These are phyloP conservation scores for Urochloa ruziziensis DNA, from an alignment of 176 grass and related monocot genomes.

Conservation along the genomic window DNA sequence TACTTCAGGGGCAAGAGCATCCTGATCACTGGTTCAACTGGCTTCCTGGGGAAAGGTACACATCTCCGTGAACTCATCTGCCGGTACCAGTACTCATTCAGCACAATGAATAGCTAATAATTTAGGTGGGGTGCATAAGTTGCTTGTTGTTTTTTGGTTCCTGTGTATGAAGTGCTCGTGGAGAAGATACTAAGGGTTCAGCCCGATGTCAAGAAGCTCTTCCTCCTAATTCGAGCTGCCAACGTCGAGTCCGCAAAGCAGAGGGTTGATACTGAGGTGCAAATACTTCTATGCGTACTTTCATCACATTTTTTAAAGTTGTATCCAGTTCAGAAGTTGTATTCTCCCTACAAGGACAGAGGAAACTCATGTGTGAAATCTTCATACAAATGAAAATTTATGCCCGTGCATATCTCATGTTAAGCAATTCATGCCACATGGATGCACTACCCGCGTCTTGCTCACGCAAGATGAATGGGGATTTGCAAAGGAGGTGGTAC, in stretches of 20 bases:
- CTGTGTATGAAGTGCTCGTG: constrained; percentile 2
- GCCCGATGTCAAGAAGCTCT: constrained; percentile 28
- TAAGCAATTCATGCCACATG: neutral
- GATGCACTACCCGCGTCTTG: neutral
- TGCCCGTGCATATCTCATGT: neutral
- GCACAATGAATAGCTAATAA: neutral
- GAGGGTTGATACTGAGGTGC: constrained; percentile 23
- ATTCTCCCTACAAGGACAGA: neutral
- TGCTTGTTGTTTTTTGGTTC: neutral
- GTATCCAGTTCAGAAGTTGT: neutral
- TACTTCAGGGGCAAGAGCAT: constrained; percentile 34
- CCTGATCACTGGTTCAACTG: constrained; percentile 37
- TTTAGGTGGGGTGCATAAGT: neutral
- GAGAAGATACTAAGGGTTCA: constrained; percentile 38
- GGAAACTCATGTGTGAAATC: neutral
- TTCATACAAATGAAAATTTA: neutral
- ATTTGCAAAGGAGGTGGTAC: neutral
- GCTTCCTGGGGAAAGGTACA: constrained; percentile 40
- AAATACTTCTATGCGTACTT: neutral
- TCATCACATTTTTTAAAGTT: neutral
- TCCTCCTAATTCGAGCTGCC: constrained; percentile 17
- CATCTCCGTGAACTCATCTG: neutral
- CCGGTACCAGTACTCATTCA: neutral
- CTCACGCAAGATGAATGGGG: neutral
- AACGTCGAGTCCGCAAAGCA: neutral